Conservation (phyloP, 1,284 basidiomycete species). For the Fomitopsis schrenkii region DNA sequence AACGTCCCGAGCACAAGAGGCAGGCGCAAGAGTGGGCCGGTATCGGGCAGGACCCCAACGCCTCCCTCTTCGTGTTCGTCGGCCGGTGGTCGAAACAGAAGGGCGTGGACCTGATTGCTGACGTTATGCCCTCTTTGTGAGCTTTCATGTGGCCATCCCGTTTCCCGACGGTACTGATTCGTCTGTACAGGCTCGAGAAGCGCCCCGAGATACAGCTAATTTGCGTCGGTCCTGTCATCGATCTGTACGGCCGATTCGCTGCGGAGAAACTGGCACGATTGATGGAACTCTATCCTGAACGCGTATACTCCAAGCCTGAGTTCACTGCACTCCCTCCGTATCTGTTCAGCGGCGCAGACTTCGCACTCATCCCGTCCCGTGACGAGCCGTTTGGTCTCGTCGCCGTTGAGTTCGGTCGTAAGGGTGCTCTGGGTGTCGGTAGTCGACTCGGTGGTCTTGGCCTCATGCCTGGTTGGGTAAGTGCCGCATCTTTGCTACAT, state of each 20-base stretch:
- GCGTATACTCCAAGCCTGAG: slow-evolving; percentile 90
- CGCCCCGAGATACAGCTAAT: slow-evolving; percentile 83
- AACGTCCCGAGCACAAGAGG: slow-evolving; percentile 84
- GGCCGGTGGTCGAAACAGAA: slow-evolving; percentile 97
- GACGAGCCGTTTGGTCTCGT: slow-evolving; percentile 95
- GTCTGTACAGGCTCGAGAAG: slow-evolving; percentile 66
- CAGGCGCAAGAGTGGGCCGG: slow-evolving; percentile 93
- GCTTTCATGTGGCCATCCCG: slow-evolving; percentile 27
- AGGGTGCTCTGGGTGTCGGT: slow-evolving; percentile 92
- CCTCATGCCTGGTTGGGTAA: slow-evolving; percentile 94
- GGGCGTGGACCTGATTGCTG: slow-evolving; percentile 91
- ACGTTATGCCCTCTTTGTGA: slow-evolving; percentile 84
- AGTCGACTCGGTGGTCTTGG: slow-evolving; percentile 90
- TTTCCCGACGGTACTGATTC: slow-evolving; percentile 11
- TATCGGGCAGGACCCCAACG: slow-evolving; percentile 84
- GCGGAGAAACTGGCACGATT: slow-evolving; percentile 88
- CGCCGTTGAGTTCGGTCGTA: slow-evolving; percentile 92
- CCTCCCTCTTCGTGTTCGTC: slow-evolving; percentile 91
- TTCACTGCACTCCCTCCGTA: slow-evolving; percentile 92
- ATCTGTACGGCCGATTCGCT: slow-evolving; percentile 90
- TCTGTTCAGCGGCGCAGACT: slow-evolving; percentile 90
- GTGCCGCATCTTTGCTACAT: slow-evolving; percentile 25
- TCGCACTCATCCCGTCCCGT: slow-evolving; percentile 89
- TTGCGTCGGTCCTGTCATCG: slow-evolving; percentile 89
- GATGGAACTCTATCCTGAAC: slow-evolving; percentile 93